Base-by-base conservation (phyloP, 1,139 yeast genomes). In the Pichia sp. region DNA sequence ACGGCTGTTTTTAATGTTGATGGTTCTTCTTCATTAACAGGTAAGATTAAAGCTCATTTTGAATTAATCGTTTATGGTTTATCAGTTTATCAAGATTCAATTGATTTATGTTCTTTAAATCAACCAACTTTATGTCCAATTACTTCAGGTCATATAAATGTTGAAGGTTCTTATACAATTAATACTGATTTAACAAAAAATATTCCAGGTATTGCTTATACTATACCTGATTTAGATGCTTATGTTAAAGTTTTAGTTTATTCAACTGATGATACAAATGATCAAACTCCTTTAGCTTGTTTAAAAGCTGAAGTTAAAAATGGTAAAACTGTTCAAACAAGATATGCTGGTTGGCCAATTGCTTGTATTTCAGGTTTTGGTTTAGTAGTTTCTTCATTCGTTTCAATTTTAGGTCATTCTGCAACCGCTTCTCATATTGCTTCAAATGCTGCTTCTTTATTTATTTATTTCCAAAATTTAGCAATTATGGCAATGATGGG, bases 401-500 rank as follows among this genome's bases (percentile, higher is more conserved):
- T 88, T 42, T 87, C 96, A 0, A 82, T 89, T 40, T 76, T 84
- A 59, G 97, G 97, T 9, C 94, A 90, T 65, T 82, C 95, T 34
- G 81, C 83, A 54, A 90, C 98, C 2, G 96, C 98, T 7, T 94
- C 97, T 3, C 98, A 92, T 66, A 90, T 92, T 65, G 96, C 97
- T 11, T 86, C 97, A 28, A 92, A 92, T 69, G 84, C 96, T 29
- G 86, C 92, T 69, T 87, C 97, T 1, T 74, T 92, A 55, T 92
- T 92, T 69, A 79, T 89, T 51, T 94, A 92, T 69, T 92, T 92
- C 77, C 99, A 92, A 71, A 81, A 88, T 49, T 76, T 92, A 59
- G 97, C 97, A 33, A 84, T 92, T 56, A 85, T 94, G 29, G 79
- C 96, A 31, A 89, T 92, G 96, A 85, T 90, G 92, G 97, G 95